Percentiles rank a stretch among this genome's conserved stretches.
phyloP scores from a whole-genome alignment of 345 rosid species.

The Eucalyptus shirleyi region DNA sequence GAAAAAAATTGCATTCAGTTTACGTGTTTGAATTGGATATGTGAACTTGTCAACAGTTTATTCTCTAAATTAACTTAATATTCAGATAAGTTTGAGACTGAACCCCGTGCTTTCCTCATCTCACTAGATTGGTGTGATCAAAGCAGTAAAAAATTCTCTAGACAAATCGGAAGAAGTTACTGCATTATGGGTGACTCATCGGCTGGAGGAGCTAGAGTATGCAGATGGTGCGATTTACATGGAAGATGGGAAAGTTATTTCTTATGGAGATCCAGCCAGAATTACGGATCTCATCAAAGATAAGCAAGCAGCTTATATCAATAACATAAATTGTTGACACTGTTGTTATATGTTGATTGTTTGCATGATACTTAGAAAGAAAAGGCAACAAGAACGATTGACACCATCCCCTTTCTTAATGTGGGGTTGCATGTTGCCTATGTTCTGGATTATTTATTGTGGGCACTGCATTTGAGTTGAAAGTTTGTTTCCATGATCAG shows the following conservation, averaged over 20 bases:
- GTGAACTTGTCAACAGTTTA: background rate
- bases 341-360: background rate
- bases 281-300: slow-evolving; percentile 41
- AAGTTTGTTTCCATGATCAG: background rate
- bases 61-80: background rate
- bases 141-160: slow-evolving; percentile 58
- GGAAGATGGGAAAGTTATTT: slow-evolving; percentile 74
- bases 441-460: background rate
- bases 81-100: background rate
- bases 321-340: slow-evolving; percentile 27
- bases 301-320: slow-evolving; percentile 43
- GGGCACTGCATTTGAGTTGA: background rate
- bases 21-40: background rate
- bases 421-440: background rate
- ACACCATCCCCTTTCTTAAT: background rate
- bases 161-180: slow-evolving; percentile 54
- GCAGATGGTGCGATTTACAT: slow-evolving; percentile 88
- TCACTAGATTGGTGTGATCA: slow-evolving; percentile 71
- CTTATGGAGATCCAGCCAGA: slow-evolving; percentile 49
- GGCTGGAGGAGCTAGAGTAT: slow-evolving; percentile 77
- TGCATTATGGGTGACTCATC: slow-evolving; percentile 90
- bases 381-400: background rate
- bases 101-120: background rate
- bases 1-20: background rate
- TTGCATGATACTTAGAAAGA: background rate